Evolutionary conservation across 2,329 filamentous ascomycete genomes (phyloP).

Genomic region (Fusarium pilosicola): DNA sequence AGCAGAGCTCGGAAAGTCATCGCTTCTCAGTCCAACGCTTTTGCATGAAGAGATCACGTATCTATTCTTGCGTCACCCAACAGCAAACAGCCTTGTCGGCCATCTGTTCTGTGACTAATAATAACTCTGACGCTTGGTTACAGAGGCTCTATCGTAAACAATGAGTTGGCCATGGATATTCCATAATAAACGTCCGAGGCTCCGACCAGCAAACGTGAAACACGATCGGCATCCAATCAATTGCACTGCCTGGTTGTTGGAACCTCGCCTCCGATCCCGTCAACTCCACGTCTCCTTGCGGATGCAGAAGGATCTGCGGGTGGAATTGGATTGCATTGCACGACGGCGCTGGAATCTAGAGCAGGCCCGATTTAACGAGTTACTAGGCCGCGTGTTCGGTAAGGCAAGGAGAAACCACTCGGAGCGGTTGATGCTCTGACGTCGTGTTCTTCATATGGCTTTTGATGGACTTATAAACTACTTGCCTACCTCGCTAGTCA

Average conservation of each 20-base stretch:
- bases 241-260: conserved; percentile 1
- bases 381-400: conserved; percentile 32
- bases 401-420: conserved; percentile 2
- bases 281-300: conserved; percentile 20
- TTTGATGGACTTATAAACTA: conserved; percentile 26
- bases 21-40: conserved; percentile 5
- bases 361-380: conserved; percentile 31
- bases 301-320: conserved; percentile 38
- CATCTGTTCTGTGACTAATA: conserved; percentile 7
- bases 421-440: conserved; percentile 19
- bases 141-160: background rate
- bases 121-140: background rate
- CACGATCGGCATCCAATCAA: conserved; percentile 30
- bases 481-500: background rate
- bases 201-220: conserved; percentile 30
- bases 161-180: conserved; percentile 5
- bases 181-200: conserved; percentile 17
- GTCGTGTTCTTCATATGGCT: conserved; percentile 33
- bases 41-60: background rate
- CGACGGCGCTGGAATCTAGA: conserved; percentile 7
- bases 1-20: background rate
- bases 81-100: conserved; percentile 8
- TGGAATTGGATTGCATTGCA: conserved; percentile 24
- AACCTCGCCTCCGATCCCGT: conserved; percentile 21
- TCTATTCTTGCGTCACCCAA: conserved; percentile 21